Percentiles rank a stretch among this genome's conserved stretches.
Evolutionary conservation across 2,329 filamentous ascomycete species (phyloP).

Genomic region (Incumbomyces delicatus): DNA sequence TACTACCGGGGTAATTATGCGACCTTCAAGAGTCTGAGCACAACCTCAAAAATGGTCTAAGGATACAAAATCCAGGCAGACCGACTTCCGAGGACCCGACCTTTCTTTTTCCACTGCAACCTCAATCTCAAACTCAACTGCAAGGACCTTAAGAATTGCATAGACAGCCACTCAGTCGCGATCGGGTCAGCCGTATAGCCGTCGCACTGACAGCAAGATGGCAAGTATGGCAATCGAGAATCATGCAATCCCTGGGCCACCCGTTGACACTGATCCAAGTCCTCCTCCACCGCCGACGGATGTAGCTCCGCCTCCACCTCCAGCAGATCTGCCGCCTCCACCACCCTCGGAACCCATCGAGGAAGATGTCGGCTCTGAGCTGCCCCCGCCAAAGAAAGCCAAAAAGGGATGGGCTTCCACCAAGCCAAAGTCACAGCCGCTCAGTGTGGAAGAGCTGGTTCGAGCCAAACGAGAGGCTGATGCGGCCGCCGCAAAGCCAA

Average conservation of each 20-base stretch:
- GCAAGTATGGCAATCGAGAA: conserved; percentile 25
- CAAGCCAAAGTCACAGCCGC: conserved; percentile 39
- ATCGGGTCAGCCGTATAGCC: background rate
- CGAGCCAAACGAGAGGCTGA: conserved; percentile 79
- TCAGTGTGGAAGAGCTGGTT: conserved; percentile 78
- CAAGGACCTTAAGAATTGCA: background rate
- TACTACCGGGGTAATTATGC: too few relatives aligned
- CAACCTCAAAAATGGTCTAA: too few relatives aligned
- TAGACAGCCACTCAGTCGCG: background rate
- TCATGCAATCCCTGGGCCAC: conserved; percentile 25
- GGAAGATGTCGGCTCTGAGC: conserved; percentile 30
- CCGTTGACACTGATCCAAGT: conserved; percentile 28
- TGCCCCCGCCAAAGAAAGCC: conserved; percentile 42
- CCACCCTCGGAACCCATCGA: conserved; percentile 33
- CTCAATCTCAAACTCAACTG: background rate
- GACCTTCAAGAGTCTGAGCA: too few relatives aligned
- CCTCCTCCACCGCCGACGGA: conserved; percentile 13
- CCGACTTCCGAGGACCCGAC: too few relatives aligned
- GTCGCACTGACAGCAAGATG: conserved; percentile 19
- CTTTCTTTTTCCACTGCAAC: too few relatives aligned
- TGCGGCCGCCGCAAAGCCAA: conserved; percentile 75
- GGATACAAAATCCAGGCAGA: too few relatives aligned
- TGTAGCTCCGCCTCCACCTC: conserved; percentile 12
- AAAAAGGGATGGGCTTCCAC: conserved; percentile 43
- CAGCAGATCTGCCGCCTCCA: conserved; percentile 30